phyloP scores from a whole-genome alignment of 2,329 filamentous ascomycete species.

The Nigrospora osmanthi region DNA sequence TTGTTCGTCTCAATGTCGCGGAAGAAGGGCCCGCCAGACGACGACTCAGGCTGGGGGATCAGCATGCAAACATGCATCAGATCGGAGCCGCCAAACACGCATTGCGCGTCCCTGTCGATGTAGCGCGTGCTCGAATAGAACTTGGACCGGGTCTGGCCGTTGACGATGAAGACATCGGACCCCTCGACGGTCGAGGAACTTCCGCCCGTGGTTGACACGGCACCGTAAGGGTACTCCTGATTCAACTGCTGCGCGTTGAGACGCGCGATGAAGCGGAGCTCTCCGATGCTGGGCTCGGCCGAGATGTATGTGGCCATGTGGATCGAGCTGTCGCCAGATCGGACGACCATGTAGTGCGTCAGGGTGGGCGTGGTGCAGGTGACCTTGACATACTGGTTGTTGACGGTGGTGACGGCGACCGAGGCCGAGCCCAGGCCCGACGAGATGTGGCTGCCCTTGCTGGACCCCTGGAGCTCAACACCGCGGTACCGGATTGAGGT shows the following conservation, averaged over 20 bases:
- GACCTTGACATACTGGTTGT: conserved; percentile 47
- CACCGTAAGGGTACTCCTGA: conserved; percentile 44
- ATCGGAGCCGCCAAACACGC: conserved; percentile 41
- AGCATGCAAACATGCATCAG: conserved; percentile 54
- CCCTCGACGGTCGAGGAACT: conserved; percentile 47
- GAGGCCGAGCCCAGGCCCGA: conserved; percentile 52
- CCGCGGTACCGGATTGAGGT: conserved; percentile 54
- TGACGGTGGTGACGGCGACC: conserved; percentile 33
- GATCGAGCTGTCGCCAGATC: conserved; percentile 51
- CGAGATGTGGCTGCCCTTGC: conserved; percentile 45
- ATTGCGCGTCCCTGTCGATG: conserved; percentile 60
- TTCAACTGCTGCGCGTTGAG: conserved; percentile 43
- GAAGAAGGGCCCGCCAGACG: conserved; percentile 60
- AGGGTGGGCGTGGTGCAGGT: conserved; percentile 52
- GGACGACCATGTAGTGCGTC: conserved; percentile 57
- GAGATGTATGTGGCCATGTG: conserved; percentile 57
- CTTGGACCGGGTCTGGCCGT: conserved; percentile 58
- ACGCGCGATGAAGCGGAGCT: conserved; percentile 58
- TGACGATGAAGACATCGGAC: conserved; percentile 50
- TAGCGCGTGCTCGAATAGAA: conserved; percentile 65
- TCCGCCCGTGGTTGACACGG: conserved; percentile 46
- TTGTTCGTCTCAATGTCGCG: conserved; percentile 61
- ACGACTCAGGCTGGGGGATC: conserved; percentile 47
- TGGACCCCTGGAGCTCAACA: conserved; percentile 48
- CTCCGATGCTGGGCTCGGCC: conserved; percentile 45